Evolutionary conservation across 2,329 filamentous ascomycete species (phyloP).

Genomic region (Arthrinium puccinioides): DNA sequence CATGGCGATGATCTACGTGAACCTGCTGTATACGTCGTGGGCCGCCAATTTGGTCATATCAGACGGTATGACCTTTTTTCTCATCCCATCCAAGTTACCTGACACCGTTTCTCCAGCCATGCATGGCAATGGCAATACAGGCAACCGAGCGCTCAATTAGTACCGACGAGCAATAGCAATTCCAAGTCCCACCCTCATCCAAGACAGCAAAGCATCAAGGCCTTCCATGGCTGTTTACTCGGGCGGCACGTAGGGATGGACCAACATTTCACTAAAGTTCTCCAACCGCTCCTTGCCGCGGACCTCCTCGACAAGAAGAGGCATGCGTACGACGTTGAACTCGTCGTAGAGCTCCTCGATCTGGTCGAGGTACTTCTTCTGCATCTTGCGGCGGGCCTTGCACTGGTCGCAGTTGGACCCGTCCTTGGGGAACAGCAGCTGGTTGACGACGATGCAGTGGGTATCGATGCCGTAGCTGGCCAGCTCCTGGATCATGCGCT

Average conservation of each 20-base stretch:
- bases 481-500: slow-evolving; percentile 99
- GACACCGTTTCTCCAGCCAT: too few relatives aligned
- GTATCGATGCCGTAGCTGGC: slow-evolving; percentile 91
- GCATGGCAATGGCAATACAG: too few relatives aligned
- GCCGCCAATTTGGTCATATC: too few relatives aligned
- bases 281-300: slow-evolving; percentile 90
- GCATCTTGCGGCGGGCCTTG: slow-evolving; percentile 92
- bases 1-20: too few relatives aligned
- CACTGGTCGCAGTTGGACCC: slow-evolving; percentile 90
- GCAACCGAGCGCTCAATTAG: too few relatives aligned
- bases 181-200: too few relatives aligned
- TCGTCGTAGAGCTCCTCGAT: slow-evolving; percentile 98
- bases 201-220: too few relatives aligned
- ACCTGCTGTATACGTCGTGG: too few relatives aligned
- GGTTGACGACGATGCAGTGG: slow-evolving; percentile 96
- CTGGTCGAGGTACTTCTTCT: slow-evolving; percentile 98
- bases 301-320: slow-evolving; percentile 89
- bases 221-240: too few relatives aligned
- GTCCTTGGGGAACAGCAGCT: slow-evolving; percentile 85
- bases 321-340: slow-evolving; percentile 99
- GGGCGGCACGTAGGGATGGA: slow-evolving; percentile 68
- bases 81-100: too few relatives aligned
- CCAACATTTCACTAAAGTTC: slow-evolving; percentile 80
- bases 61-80: too few relatives aligned
- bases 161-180: too few relatives aligned